Base-by-base conservation (phyloP, 148 eudicot species). In the Heliosperma pusillum region DNA sequence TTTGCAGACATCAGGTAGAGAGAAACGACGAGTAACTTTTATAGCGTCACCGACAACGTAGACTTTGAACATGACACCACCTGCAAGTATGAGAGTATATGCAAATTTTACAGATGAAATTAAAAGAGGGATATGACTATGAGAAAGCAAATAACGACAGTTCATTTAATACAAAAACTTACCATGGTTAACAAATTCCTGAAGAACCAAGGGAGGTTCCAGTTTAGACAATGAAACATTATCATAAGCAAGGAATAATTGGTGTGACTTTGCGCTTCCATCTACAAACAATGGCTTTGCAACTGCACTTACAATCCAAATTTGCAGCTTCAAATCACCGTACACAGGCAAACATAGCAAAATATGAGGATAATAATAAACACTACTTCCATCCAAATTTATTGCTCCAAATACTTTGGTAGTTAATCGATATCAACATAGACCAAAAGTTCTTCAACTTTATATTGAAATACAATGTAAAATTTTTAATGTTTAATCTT, bases 151-250 rank as follows among this genome's bases (percentile, higher is more conserved):
- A 57, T 25, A 19, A 58, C 13, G 72, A 24, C 7, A 24, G 52
- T 5, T 19, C 11, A 40, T 45, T 52, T 36, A 9, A 8, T 47
- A 36, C n/a, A 33, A 59, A 21, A 75, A 66, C 66, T 70, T 71
- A 89, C 92, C 90, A 73, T 89, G 92, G 78, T 89, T 89, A 70
- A 89, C 85, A 67, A 89, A 89, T 80, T 89, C 92, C 80, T 89
- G 92, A 59, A 89, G 85, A 79, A 89, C 88, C 65, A 89, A 73
- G 16, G 92, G 90, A 71, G 88, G 92, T 72, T 89, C 90, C 59
- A 89, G 92, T 36, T 89, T 79, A 10, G 84, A 71, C 56, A 89
- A 82, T 76, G 88, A 89, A 73, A 74, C 77, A 58, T 85, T 79
- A 62, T 89, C 86, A 80, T 87, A 89, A 66, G 88, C 92, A 85